A percentile compares a stretch with the other conserved stretches of the same genome.
Evolutionary conservation across 2,329 filamentous ascomycete species (phyloP).

Genomic region (Monilinia aucupariae): DNA sequence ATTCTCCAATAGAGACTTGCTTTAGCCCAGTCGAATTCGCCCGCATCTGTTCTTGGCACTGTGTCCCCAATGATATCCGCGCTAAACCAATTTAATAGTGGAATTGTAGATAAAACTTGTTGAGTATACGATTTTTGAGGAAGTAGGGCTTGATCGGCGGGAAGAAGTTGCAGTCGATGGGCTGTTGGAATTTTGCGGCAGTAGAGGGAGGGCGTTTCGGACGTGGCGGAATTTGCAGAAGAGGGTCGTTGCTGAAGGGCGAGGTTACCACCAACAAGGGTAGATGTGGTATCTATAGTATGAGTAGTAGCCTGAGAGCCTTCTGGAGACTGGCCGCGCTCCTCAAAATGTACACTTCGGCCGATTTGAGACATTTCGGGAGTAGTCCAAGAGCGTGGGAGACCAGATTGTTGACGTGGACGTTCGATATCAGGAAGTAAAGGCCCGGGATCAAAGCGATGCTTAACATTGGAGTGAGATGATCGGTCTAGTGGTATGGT

Average conservation of each 20-base stretch:
- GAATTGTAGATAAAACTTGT: slow-evolving; percentile 58
- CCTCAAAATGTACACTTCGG: slow-evolving; percentile 22
- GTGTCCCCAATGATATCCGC: slow-evolving; percentile 67
- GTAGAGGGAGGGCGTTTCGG: slow-evolving; percentile 38
- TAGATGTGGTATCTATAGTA: slow-evolving; percentile 50
- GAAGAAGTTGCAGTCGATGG: slow-evolving; percentile 57
- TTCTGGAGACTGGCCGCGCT: slow-evolving; percentile 28
- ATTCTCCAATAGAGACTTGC: slow-evolving; percentile 64
- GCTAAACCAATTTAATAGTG: slow-evolving; percentile 67
- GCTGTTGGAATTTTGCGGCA: slow-evolving; percentile 63
- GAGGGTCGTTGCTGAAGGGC: slow-evolving; percentile 36
- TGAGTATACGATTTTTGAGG: slow-evolving; percentile 62
- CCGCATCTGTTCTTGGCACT: slow-evolving; percentile 66
- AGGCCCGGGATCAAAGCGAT: slow-evolving; percentile 19
- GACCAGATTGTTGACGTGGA: slow-evolving; percentile 21
- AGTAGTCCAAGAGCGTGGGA: slow-evolving; percentile 30
- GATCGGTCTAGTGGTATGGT: slow-evolving; percentile 10
- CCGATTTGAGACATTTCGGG: slow-evolving; percentile 30
- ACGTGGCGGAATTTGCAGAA: slow-evolving; percentile 29
- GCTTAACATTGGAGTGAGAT: slow-evolving; percentile 17
- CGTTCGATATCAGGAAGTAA: slow-evolving; percentile 16
- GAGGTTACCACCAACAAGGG: slow-evolving; percentile 22
- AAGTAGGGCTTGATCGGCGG: slow-evolving; percentile 64
- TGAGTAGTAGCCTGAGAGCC: slow-evolving; percentile 41
- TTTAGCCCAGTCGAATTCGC: slow-evolving; percentile 69